Conservation (phyloP, 176 grass and related monocot genomes). For the Carex parvula region DNA sequence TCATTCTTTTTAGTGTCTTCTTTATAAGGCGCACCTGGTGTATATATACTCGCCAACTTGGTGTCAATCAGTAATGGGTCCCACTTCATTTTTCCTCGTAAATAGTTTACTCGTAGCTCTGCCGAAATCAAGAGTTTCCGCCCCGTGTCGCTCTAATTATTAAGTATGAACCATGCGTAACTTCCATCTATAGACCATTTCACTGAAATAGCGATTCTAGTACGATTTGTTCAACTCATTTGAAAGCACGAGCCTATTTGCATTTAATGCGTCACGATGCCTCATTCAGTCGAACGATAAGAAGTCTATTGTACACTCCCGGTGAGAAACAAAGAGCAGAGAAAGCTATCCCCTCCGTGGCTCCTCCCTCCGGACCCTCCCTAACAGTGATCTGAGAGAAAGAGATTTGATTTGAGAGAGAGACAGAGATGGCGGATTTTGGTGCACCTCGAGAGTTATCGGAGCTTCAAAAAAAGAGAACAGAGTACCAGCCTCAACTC, state of each 20-base stretch:
- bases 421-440: slow-evolving; percentile 26
- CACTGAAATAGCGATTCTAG: neutral
- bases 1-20: neutral
- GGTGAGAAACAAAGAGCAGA: neutral
- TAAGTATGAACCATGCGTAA: neutral
- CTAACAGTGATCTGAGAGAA: neutral
- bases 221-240: neutral
- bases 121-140: neutral
- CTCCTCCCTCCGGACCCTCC: neutral
- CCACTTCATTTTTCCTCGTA: neutral
- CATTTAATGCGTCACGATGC: neutral
- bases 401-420: neutral
- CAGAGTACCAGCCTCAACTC: slow-evolving; percentile 27
- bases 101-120: neutral
- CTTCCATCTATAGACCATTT: neutral
- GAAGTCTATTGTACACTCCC: neutral
- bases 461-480: slow-evolving; percentile 31
- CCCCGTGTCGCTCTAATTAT: neutral
- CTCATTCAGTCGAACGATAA: neutral
- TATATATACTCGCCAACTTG: no score
- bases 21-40: neutral
- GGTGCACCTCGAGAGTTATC: slow-evolving; percentile 23
- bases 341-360: neutral
- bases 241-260: neutral
- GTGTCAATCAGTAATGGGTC: neutral